Conservation (phyloP, 805 yeast species). For the Maudiozyma bulderi region DNA sequence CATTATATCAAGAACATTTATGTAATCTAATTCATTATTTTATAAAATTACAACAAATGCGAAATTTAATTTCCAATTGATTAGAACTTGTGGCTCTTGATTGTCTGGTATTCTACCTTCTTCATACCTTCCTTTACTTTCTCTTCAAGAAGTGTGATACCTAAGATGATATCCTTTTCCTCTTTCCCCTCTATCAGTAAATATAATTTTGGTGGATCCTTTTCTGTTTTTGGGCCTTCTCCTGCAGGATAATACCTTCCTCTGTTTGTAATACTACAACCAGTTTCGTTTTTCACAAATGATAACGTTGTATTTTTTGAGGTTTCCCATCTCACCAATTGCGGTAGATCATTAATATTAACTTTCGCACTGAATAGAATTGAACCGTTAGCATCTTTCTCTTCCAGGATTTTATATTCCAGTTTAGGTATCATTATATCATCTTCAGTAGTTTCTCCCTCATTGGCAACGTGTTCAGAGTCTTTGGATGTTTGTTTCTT, state of each 20-base stretch:
- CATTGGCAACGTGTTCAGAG: slow-evolving; percentile 2
- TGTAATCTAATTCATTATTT: neutral
- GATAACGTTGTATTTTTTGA: slow-evolving; percentile 56
- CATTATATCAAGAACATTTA: neutral
- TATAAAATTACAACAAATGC: neutral
- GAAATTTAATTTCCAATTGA: too few species aligned
- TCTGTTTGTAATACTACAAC: slow-evolving; percentile 69
- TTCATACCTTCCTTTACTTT: slow-evolving; percentile 49
- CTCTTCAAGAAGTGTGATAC: slow-evolving; percentile 47
- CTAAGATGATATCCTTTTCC: slow-evolving; percentile 47
- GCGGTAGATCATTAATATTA: slow-evolving; percentile 78
- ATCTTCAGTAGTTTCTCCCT: slow-evolving; percentile 1
- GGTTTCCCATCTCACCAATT: slow-evolving; percentile 66
- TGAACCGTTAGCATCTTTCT: slow-evolving; percentile 46
- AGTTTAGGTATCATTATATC: slow-evolving; percentile 30
- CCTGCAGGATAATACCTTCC: slow-evolving; percentile 70
- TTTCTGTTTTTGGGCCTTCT: slow-evolving; percentile 39
- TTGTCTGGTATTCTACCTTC: slow-evolving; percentile 37
- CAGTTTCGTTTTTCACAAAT: slow-evolving; percentile 59
- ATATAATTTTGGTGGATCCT: slow-evolving; percentile 65
- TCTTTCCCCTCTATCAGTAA: slow-evolving; percentile 68
- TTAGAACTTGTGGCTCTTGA: slow-evolving; percentile 40
- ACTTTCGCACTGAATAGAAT: slow-evolving; percentile 56
- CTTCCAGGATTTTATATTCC: slow-evolving; percentile 43
- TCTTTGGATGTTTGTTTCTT: neutral